These are phyloP conservation scores for Nitzschia sp. DNA, from an alignment of 108 stramenopile species.

Conservation along the genomic window DNA sequence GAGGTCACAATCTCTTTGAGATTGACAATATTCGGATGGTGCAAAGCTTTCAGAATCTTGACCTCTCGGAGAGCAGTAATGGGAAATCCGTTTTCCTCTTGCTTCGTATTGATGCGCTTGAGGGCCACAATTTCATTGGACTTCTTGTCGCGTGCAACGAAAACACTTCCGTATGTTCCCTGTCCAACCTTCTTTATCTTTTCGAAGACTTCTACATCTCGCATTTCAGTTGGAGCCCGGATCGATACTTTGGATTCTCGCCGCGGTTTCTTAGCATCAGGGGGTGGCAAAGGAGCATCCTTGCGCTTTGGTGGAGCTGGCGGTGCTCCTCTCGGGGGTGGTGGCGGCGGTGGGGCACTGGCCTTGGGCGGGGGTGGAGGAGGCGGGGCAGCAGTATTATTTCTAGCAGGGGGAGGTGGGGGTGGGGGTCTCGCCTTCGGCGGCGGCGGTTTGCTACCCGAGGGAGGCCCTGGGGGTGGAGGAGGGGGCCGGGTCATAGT, in stretches of 20 bases:
- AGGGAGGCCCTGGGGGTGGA: conserved; percentile 33
- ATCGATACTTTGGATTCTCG: conserved; percentile 45
- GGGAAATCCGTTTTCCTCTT: conserved; percentile 92
- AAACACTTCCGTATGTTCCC: conserved; percentile 89
- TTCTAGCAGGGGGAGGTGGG: conserved; percentile 39
- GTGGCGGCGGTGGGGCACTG: conserved; percentile 40
- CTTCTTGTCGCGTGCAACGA: conserved; percentile 71
- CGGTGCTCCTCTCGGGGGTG: conserved; percentile 46
- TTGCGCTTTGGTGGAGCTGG: conserved; percentile 20
- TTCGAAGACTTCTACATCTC: conserved; percentile 81
- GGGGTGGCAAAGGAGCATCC: conserved; percentile 11
- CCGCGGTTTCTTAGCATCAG: neutral
- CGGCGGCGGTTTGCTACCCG: conserved; percentile 24
- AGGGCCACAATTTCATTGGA: conserved; percentile 87
- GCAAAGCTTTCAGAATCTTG: conserved; percentile 89
- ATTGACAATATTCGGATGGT: conserved; percentile 85
- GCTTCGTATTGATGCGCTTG: conserved; percentile 90
- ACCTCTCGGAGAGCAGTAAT: conserved; percentile 94
- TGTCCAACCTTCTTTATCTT: conserved; percentile 82
- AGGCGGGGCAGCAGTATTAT: conserved; percentile 18
- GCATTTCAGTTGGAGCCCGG: conserved; percentile 64
- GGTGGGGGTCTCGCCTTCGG: conserved; percentile 36
- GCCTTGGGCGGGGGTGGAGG: conserved; percentile 26
- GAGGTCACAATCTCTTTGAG: conserved; percentile 93
- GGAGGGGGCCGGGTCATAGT: conserved; percentile 57